Conservation (phyloP, 306 rosid species). For the Quercus engelmannii region DNA sequence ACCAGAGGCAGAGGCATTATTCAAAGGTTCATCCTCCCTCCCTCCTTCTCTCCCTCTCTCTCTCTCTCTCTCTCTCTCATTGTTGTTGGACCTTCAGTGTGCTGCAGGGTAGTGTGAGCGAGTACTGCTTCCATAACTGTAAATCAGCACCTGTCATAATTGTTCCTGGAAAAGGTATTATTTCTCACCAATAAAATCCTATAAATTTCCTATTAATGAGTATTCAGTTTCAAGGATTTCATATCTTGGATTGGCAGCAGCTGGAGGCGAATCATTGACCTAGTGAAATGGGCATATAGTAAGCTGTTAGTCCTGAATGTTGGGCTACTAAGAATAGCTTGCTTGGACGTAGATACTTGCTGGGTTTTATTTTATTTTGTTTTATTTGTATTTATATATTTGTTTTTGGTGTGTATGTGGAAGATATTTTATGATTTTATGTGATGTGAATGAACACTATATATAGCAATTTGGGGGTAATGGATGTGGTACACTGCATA, state of each 20-base stretch:
- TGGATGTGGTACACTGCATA: too few relatives aligned
- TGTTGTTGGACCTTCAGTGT: slow-evolving; percentile 47
- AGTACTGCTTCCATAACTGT: slow-evolving; percentile 71
- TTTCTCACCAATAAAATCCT: not conserved
- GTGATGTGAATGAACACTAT: not conserved
- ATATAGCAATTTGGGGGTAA: not conserved
- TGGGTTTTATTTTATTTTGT: too few relatives aligned
- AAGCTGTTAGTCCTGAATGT: not conserved
- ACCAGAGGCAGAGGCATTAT: slow-evolving; percentile 70
- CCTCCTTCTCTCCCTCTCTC: not conserved
- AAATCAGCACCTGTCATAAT: slow-evolving; percentile 78
- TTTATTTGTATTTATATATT: too few relatives aligned
- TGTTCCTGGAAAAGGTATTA: slow-evolving; percentile 77
- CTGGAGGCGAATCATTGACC: slow-evolving; percentile 58
- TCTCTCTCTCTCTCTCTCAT: not conserved
- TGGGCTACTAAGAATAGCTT: not conserved
- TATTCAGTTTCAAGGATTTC: not conserved
- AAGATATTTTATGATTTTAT: not conserved
- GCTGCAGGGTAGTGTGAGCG: slow-evolving; percentile 83
- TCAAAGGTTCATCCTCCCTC: slow-evolving; percentile 41
- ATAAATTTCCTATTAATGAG: not conserved
- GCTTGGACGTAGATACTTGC: not conserved
- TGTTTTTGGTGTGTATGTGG: not conserved
- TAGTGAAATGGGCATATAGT: slow-evolving; percentile 1
- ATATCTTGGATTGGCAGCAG: slow-evolving; percentile 43